Percentiles rank a stretch among this genome's conserved stretches.
phyloP scores from a whole-genome alignment of 2,329 filamentous ascomycete species.

The Xylogone sp. region DNA sequence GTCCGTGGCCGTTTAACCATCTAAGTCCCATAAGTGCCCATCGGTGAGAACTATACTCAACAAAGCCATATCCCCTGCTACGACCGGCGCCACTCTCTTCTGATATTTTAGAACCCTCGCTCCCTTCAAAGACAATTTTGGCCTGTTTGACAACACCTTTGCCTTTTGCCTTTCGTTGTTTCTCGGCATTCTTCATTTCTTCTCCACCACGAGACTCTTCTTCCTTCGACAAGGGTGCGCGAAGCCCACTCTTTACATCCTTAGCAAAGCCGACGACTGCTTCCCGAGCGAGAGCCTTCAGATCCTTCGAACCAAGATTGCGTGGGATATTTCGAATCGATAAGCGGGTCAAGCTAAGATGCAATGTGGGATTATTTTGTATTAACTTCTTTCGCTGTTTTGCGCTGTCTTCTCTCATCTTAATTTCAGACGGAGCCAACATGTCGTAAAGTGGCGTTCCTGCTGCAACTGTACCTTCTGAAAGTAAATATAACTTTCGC shows the following conservation, averaged over 20 bases:
- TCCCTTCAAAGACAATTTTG: conserved; percentile 90
- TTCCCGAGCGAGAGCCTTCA: conserved; percentile 86
- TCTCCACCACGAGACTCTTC: conserved; percentile 77
- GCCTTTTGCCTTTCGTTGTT: conserved; percentile 72
- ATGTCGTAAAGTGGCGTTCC: conserved; percentile 73
- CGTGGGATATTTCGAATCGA: conserved; percentile 89
- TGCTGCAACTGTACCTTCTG: conserved; percentile 78
- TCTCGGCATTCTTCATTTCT: conserved; percentile 77
- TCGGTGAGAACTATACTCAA: conserved; percentile 92
- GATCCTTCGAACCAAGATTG: conserved; percentile 75
- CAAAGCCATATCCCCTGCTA: conserved; percentile 92
- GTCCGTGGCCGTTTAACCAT: conserved; percentile 79
- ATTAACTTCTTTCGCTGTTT: conserved; percentile 88
- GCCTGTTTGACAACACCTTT: conserved; percentile 88
- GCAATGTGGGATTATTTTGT: conserved; percentile 83
- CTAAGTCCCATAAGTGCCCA: conserved; percentile 92
- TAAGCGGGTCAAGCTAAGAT: conserved; percentile 84
- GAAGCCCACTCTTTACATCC: conserved; percentile 76
- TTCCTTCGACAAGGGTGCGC: conserved; percentile 81
- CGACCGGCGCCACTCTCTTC: conserved; percentile 75
- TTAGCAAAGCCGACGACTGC: conserved; percentile 92
- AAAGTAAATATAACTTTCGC: conserved; percentile 80
- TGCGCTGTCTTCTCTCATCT: conserved; percentile 82
- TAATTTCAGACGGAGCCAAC: conserved; percentile 74
- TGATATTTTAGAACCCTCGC: conserved; percentile 76